Conservation (phyloP, 2,329 filamentous ascomycete species). For the Aspergillus tamarii region DNA sequence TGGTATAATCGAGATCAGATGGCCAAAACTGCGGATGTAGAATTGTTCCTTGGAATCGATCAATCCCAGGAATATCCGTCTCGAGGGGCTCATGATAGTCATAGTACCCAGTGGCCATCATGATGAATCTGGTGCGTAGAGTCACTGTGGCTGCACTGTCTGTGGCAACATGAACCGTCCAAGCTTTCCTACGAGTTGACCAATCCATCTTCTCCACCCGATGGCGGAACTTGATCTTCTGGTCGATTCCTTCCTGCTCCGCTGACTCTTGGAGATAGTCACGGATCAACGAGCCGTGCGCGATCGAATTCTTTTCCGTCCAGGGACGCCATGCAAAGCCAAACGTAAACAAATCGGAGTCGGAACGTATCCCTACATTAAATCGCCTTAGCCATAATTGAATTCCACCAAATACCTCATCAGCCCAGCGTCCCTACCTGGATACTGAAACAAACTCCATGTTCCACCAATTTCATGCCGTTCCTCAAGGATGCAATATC, state of each 20-base stretch:
- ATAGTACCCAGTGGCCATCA: slow-evolving; percentile 70
- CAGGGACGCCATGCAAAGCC: slow-evolving; percentile 70
- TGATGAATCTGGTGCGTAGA: slow-evolving; percentile 48
- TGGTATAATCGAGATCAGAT: slow-evolving; percentile 61
- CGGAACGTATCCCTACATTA: slow-evolving; percentile 59
- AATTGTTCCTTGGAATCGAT: slow-evolving; percentile 62
- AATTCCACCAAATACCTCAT: too few relatives aligned
- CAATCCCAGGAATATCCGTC: slow-evolving; percentile 64
- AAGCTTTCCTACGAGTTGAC: slow-evolving; percentile 54
- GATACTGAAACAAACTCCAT: slow-evolving; percentile 70
- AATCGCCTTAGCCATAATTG: too few relatives aligned
- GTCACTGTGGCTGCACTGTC: slow-evolving; percentile 24
- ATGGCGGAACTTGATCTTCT: slow-evolving; percentile 56
- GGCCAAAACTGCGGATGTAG: slow-evolving; percentile 76
- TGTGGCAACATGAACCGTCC: slow-evolving; percentile 49
- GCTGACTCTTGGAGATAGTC: slow-evolving; percentile 57
- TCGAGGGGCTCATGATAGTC: slow-evolving; percentile 65
- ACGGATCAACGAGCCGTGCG: slow-evolving; percentile 52
- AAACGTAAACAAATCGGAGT: slow-evolving; percentile 61
- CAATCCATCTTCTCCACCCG: slow-evolving; percentile 54
- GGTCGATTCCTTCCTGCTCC: slow-evolving; percentile 52
- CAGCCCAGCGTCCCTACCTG: slow-evolving; percentile 45
- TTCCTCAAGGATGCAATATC: slow-evolving; percentile 67
- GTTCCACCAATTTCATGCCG: slow-evolving; percentile 69
- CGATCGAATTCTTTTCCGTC: slow-evolving; percentile 54